Percentiles rank a stretch among this genome's conserved stretches.
These are phyloP conservation scores for Diaporthe amygdali DNA, from an alignment of 2,329 filamentous ascomycete genomes.

Conservation along the genomic window DNA sequence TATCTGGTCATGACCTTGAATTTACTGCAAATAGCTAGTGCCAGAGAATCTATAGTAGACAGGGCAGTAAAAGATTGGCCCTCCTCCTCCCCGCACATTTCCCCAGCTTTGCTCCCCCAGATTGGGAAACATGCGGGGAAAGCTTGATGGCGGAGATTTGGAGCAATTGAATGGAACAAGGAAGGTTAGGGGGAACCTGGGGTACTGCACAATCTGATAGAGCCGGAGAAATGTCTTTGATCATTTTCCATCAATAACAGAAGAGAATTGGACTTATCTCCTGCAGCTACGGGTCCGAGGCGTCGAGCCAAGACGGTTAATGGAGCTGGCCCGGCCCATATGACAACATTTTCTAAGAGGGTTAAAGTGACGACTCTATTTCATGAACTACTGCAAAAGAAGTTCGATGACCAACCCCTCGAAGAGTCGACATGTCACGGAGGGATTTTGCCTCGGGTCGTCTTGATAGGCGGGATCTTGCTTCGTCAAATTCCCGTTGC, in stretches of 20 bases:
- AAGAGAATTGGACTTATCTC: neutral
- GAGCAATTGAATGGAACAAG: neutral
- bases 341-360: neutral
- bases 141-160: neutral
- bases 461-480: conserved; percentile 16
- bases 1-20: neutral
- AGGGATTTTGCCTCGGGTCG: neutral
- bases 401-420: neutral
- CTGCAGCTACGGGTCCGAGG: neutral
- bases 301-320: conserved; percentile 8
- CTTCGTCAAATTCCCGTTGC: neutral
- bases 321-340: neutral
- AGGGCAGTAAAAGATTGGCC: neutral
- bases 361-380: neutral
- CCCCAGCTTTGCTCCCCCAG: neutral
- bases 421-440: neutral
- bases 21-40: neutral
- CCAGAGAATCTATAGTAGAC: neutral
- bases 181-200: neutral
- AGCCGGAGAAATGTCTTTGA: neutral
- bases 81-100: neutral
- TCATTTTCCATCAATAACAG: conserved; percentile 22
- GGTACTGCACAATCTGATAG: neutral
- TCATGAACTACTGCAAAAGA: neutral
- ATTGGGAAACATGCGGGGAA: conserved; percentile 4